Evolutionary conservation across 2,329 filamentous ascomycete species (phyloP).

Genomic region (Fusarium poae): DNA sequence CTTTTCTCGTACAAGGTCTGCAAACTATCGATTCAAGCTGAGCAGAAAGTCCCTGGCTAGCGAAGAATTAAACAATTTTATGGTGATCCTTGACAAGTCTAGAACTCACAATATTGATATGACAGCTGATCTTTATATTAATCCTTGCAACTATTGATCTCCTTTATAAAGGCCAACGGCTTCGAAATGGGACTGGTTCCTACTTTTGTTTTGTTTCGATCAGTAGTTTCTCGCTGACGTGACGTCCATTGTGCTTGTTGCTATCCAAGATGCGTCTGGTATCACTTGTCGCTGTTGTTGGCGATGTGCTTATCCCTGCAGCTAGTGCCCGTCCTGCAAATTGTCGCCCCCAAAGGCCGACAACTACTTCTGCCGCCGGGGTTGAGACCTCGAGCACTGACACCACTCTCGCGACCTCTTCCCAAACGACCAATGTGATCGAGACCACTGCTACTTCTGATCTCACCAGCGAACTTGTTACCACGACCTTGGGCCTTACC

Average conservation of each 20-base stretch:
- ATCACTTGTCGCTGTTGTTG: not conserved
- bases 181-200: not conserved
- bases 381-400: not conserved
- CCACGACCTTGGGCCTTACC: too few relatives aligned
- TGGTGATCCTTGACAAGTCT: not conserved
- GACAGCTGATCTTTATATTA: not conserved
- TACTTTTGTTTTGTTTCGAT: not conserved
- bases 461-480: not conserved
- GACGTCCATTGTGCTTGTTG: not conserved
- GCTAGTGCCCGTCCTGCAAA: not conserved
- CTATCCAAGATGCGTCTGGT: not conserved
- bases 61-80: not conserved
- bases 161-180: not conserved
- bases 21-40: not conserved
- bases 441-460: not conserved
- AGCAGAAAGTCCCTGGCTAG: not conserved
- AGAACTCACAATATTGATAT: not conserved
- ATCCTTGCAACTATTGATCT: not conserved
- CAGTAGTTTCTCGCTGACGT: accelerated
- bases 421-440: not conserved
- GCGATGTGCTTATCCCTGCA: not conserved
- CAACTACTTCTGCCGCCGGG: not conserved
- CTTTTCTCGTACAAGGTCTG: not conserved
- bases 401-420: not conserved
- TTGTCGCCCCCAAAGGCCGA: not conserved